Evolutionary conservation across 768 basidiomycete genomes (phyloP).

Genomic region (Tylopilus vinaceipallidus): DNA sequence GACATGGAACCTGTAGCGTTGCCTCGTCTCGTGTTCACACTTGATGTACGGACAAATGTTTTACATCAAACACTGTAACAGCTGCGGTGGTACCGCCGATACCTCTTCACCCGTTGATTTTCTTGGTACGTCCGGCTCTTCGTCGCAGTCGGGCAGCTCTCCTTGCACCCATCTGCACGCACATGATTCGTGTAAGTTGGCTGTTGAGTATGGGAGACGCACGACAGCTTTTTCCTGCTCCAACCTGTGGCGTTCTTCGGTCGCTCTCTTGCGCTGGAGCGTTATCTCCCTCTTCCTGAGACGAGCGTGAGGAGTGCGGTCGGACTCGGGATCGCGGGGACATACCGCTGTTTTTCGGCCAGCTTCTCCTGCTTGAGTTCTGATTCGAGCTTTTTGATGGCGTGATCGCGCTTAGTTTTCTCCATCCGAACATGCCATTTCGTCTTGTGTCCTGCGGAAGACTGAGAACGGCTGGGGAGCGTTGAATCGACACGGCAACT

Average conservation of each 20-base stretch:
- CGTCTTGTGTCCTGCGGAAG: constrained; percentile 62
- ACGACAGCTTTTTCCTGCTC: constrained; percentile 37
- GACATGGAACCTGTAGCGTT: constrained; percentile 65
- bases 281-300: constrained; percentile 66
- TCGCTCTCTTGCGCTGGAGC: constrained; percentile 65
- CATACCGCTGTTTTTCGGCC: constrained; percentile 61
- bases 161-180: constrained; percentile 70
- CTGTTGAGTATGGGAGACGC: neutral
- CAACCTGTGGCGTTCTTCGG: constrained; percentile 66
- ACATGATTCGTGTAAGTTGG: too few species aligned
- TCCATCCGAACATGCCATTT: constrained; percentile 73
- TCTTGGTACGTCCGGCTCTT: constrained; percentile 74
- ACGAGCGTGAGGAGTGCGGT: constrained; percentile 2
- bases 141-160: constrained; percentile 73
- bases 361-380: constrained; percentile 79
- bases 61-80: too few species aligned
- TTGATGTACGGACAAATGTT: constrained; percentile 5
- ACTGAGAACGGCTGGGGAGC: constrained; percentile 58
- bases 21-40: neutral
- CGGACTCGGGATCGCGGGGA: neutral
- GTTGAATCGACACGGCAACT: constrained; percentile 2
- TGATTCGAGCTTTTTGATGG: constrained; percentile 69
- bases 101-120: constrained; percentile 72
- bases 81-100: too few species aligned
- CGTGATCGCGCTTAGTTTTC: constrained; percentile 59